A percentile compares a stretch with the other conserved stretches of the same genome.
These are phyloP conservation scores for Gastrodia elata DNA, from an alignment of 106 monocot species.

Conservation along the genomic window DNA sequence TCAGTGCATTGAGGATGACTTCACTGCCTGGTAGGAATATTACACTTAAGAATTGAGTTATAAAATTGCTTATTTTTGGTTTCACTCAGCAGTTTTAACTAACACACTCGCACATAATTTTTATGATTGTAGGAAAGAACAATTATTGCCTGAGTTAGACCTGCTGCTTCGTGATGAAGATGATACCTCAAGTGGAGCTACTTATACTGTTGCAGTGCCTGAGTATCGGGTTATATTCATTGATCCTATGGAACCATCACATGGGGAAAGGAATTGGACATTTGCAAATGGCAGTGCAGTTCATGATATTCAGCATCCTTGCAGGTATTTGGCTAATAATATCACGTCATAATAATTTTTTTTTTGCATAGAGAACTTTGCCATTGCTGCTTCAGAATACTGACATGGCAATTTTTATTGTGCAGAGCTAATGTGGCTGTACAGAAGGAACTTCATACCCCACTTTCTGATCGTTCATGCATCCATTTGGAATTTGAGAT, in stretches of 20 bases:
- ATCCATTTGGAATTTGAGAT: constrained; percentile 95
- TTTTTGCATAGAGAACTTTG: neutral
- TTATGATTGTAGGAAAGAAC: constrained; percentile 67
- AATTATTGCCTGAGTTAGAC: constrained; percentile 88
- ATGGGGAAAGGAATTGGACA: constrained; percentile 49
- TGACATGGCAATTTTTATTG: neutral
- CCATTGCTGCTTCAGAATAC: neutral
- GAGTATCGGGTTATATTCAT: constrained; percentile 78
- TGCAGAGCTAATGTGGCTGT: constrained; percentile 75
- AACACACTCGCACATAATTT: neutral
- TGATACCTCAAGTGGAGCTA: constrained; percentile 32
- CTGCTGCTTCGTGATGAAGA: constrained; percentile 64
- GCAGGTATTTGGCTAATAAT: constrained; percentile 35
- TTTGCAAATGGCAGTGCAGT: constrained; percentile 71
- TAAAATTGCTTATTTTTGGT: neutral
- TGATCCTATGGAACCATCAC: constrained; percentile 21
- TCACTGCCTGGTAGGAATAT: constrained; percentile 64
- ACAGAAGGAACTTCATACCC: constrained; percentile 67
- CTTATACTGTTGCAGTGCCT: constrained; percentile 78
- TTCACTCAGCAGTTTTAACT: neutral
- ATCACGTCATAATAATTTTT: neutral
- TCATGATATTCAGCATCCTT: constrained; percentile 78
- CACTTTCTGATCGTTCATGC: constrained; percentile 90
- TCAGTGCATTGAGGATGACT: constrained; percentile 92
- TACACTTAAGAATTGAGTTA: neutral